These are phyloP conservation scores for Conoideocrella luteorostrata DNA, from an alignment of 2,329 filamentous ascomycete species.

Conservation along the genomic window DNA sequence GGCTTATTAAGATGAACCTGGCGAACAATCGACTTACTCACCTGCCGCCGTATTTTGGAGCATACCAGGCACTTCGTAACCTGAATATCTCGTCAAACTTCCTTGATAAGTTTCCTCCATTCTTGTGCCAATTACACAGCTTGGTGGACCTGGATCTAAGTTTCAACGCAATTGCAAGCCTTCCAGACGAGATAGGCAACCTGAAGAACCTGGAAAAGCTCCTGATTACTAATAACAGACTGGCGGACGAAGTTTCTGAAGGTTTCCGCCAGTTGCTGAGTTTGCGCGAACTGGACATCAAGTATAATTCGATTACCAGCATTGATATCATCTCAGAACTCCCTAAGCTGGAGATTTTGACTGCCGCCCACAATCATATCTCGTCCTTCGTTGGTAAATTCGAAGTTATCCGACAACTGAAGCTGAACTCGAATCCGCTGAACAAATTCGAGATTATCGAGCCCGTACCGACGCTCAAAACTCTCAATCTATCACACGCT, in stretches of 20 bases:
- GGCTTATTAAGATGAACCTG: constrained; percentile 81
- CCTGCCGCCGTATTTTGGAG: constrained; percentile 75
- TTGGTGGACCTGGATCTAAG: constrained; percentile 92
- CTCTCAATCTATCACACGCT: constrained; percentile 82
- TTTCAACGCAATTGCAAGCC: constrained; percentile 79
- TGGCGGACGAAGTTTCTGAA: constrained; percentile 67
- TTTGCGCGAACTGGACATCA: constrained; percentile 85
- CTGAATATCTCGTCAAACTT: constrained; percentile 94
- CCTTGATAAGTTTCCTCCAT: constrained; percentile 75
- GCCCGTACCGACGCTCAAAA: constrained; percentile 73
- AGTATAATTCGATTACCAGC: constrained; percentile 83
- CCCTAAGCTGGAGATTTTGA: constrained; percentile 79
- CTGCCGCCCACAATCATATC: constrained; percentile 87
- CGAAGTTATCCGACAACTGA: constrained; percentile 71
- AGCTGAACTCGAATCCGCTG: constrained; percentile 90
- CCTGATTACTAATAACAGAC: constrained; percentile 90
- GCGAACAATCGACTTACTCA: constrained; percentile 84
- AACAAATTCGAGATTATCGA: constrained; percentile 83
- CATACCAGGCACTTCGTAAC: constrained; percentile 71
- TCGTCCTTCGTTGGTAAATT: constrained; percentile 90
- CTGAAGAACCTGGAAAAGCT: constrained; percentile 78
- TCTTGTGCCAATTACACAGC: constrained; percentile 74
- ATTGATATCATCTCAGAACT: constrained; percentile 83
- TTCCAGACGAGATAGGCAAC: constrained; percentile 73
- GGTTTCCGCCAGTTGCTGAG: constrained; percentile 68